Conservation (phyloP, 768 basidiomycete genomes). For the Jaapia argillacea region DNA sequence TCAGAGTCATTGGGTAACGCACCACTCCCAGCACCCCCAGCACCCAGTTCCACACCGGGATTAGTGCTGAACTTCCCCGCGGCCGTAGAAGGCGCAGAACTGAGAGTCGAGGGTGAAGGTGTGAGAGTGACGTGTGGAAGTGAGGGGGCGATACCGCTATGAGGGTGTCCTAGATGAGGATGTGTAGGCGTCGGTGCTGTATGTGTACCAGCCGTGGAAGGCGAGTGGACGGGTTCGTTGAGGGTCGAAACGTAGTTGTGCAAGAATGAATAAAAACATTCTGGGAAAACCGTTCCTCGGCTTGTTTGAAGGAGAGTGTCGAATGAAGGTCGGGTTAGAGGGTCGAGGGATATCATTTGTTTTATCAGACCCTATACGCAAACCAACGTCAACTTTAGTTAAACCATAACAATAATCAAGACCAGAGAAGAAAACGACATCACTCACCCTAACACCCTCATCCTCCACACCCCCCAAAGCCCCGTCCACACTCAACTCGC, state of each 20-base stretch:
- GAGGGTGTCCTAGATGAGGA: too few species aligned
- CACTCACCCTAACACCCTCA: constrained; percentile 66
- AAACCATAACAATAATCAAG: background rate
- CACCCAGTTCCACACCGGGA: background rate
- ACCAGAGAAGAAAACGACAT: background rate
- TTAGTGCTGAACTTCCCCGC: background rate
- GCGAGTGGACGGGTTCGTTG: constrained; percentile 48
- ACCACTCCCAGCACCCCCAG: constrained; percentile 11
- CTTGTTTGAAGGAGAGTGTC: constrained; percentile 66
- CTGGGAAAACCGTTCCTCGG: constrained; percentile 77
- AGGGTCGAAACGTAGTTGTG: constrained; percentile 81
- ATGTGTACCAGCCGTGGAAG: constrained; percentile 31
- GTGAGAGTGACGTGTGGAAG: constrained; percentile 24
- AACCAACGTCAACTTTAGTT: constrained; percentile 12
- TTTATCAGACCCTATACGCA: constrained; percentile 67
- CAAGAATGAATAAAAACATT: constrained; percentile 90
- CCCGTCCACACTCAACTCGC: constrained; percentile 67
- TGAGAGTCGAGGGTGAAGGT: constrained; percentile 20
- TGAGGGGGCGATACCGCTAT: constrained; percentile 17
- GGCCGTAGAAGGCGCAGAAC: constrained; percentile 21
- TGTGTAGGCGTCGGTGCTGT: constrained; percentile 25
- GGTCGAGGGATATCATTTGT: constrained; percentile 83
- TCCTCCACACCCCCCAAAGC: constrained; percentile 74
- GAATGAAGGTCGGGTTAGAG: constrained; percentile 69
- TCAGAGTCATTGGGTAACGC: constrained; percentile 76